phyloP scores from a whole-genome alignment of 1,284 basidiomycete genomes.

The Pseudozyma sp. region DNA sequence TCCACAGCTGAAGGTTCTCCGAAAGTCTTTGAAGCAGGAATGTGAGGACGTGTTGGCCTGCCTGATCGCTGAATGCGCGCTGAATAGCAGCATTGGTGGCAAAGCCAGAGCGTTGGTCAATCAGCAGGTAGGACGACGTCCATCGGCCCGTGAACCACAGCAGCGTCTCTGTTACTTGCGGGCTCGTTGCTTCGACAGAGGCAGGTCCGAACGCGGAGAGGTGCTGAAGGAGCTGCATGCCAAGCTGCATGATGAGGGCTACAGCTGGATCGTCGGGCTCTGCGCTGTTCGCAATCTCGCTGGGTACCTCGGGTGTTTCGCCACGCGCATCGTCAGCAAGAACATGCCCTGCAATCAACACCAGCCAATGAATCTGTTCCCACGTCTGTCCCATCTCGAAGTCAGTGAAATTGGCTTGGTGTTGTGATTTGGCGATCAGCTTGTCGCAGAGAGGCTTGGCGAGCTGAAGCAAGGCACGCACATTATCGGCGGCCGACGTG shows the following conservation, averaged over 20 bases:
- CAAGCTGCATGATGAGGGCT: conserved; percentile 48
- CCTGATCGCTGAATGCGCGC: conserved; percentile 44
- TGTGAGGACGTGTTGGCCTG: conserved; percentile 51
- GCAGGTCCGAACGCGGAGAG: conserved; percentile 40
- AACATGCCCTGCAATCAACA: conserved; percentile 56
- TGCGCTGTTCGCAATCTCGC: conserved; percentile 32
- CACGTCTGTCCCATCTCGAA: conserved; percentile 50
- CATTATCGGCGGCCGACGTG: conserved; percentile 32
- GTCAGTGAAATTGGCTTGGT: conserved; percentile 13
- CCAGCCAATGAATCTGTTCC: conserved; percentile 65
- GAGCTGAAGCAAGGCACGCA: conserved; percentile 24
- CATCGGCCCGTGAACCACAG: conserved; percentile 63
- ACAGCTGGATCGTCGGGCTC: conserved; percentile 35
- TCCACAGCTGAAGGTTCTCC: conserved; percentile 59
- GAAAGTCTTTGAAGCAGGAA: conserved; percentile 55
- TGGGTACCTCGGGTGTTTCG: conserved; percentile 53
- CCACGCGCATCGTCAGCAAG: conserved; percentile 55
- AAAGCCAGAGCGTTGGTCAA: conserved; percentile 25
- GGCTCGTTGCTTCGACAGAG: conserved; percentile 50
- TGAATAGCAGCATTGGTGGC: conserved; percentile 44
- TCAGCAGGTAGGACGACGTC: conserved; percentile 59
- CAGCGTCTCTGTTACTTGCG: conserved; percentile 58
- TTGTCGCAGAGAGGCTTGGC: conserved; percentile 38
- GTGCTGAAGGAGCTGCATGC: conserved; percentile 50
- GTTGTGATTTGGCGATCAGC: conserved; percentile 41